Conservation (phyloP, 495 filamentous ascomycete species). For the Penicillium desertorum region DNA sequence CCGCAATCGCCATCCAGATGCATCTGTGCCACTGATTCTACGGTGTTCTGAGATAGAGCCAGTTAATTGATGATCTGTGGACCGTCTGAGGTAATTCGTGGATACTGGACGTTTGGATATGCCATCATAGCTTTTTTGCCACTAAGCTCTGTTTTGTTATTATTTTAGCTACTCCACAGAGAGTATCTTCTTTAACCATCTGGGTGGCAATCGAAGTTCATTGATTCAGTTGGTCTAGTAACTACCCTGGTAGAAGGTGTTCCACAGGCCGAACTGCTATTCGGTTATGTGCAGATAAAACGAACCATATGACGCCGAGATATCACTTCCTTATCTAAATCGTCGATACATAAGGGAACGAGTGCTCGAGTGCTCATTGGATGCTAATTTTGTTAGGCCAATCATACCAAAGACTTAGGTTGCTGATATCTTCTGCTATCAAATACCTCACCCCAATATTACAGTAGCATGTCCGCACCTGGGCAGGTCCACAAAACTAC, state of each 20-base stretch:
- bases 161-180: neutral
- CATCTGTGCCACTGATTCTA: conserved; percentile 20
- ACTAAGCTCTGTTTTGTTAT: neutral
- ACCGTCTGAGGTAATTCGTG: neutral
- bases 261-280: neutral
- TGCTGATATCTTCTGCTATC: no score
- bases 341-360: no score
- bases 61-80: conserved; percentile 10
- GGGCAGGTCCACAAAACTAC: no score
- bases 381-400: no score
- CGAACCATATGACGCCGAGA: neutral
- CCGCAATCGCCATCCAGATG: conserved; percentile 19
- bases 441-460: no score
- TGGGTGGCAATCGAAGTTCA: neutral
- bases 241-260: neutral
- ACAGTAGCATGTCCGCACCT: no score
- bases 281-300: neutral
- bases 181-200: neutral
- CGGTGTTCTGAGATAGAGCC: conserved; percentile 16
- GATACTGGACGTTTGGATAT: neutral
- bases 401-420: no score
- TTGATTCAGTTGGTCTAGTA: neutral
- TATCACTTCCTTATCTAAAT: no score
- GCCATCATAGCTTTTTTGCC: neutral
- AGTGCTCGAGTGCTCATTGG: no score